Evolutionary conservation across 1,139 yeast species (phyloP), one percentile per base, ranked within the genome.

Genomic region (Debaryomyces singareniensis): DNA sequence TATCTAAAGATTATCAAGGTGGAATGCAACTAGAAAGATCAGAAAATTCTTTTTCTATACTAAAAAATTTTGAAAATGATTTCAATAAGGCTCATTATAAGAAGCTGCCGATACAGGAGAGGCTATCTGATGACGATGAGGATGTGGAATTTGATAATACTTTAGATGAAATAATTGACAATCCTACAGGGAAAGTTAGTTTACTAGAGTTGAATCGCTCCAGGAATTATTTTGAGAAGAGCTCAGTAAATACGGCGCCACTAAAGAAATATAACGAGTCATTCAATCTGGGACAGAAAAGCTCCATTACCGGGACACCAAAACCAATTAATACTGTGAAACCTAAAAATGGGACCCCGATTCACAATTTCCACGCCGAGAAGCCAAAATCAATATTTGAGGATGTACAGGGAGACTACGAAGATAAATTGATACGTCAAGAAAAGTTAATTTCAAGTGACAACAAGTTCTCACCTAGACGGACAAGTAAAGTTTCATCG

Each of bases 361-460:
- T 45, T 21, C 37, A 35, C 24, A 31, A 37, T 26, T 35, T 37
- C 22, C 30, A 13, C 32, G 27, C 13, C 32, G 5, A 21, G 15
- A 14, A 22, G 16, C 5, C 14, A 15, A 7, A 13, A 13, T 7
- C 5, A 21, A 13, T 9, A 15, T 13, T 14, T 9, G 4, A 13
- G 16, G 5, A 24, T 5, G 15, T 10, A 11, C 7, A 15, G n/a
- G 6, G 14, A 20, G 5, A 9, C 6, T 11, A 20, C 12, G 45
- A 43, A 27, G 53, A 44, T 21, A 40, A 37, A 13, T 20, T 40
- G 5, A 50, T 51, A 10, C 35, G 45, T 16, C 37, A 35, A 15
- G 35, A 41, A 6, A 44, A 44, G 31, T 35, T 52, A 13, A 50
- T 52, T 6, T 37, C 50, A 1, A 53, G 49, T 16, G 47, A 49